Evolutionary conservation across 2,329 filamentous ascomycete species (phyloP), one percentile per base, ranked within the genome.

Genomic region (Tympanopsis confertula): DNA sequence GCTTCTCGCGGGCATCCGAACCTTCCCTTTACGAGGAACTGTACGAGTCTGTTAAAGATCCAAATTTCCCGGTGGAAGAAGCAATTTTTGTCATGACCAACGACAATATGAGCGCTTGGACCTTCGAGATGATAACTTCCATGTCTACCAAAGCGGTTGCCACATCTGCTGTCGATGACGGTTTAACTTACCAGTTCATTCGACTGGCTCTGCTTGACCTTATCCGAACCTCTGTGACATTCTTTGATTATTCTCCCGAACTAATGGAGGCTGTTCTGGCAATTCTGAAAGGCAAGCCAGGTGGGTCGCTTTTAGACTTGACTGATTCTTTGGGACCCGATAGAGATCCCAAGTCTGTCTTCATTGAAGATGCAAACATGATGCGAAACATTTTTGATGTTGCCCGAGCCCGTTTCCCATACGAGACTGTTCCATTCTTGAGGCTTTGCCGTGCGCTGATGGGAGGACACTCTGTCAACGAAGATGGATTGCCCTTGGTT

Each of bases 371-470:
- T 44, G 55, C 65, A 15, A 50, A 65, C 5, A 57, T 86, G 14
- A 66, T 82, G 50, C 66, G 66, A 17, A 64, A 61, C 37, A 75
- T 70, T 43, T 74, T 94, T 20, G 65, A 73, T 36, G 73, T 83
- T 52, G 78, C 88, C 5, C 70, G 81, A 32, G 71, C 74, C 42
- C 78, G 89, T 39, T 95, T 87, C 52, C 89, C 89, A 0, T 89
- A 85, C 55, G 89, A 95, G 58, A 79, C 85, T 35, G 58, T 78
- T 3, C 86, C 88, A 1, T 86, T 94, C 48, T 60, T 93, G 42
- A 75, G 72, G 38, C 62, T 93, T 28, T 82, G 78, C 51, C 78
- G 77, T 39, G 74, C 71, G 28, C 60, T 94, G 13, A 71, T 70
- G 61, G 76, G 43, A 43, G 69, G 50, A 56, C 65, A 47, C 46